Evolutionary conservation across 495 filamentous ascomycete species (phyloP), one percentile per base, ranked within the genome.

Genomic region (Lichenothelia convexa): DNA sequence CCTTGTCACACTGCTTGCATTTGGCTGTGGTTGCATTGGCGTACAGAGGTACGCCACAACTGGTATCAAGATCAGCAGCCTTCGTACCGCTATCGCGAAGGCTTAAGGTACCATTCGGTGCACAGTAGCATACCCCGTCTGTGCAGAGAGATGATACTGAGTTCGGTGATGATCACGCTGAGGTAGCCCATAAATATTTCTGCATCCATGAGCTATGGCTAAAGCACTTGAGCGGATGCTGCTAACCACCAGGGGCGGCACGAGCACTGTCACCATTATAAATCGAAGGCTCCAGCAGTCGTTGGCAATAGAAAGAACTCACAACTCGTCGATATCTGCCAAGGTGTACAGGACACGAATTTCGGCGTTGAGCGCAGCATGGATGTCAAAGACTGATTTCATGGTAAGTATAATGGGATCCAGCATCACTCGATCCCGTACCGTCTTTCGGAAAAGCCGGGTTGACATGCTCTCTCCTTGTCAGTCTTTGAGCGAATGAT

Each of bases 261-360:
- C 58, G 45, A 34, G 45, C 50, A 41, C 57, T 58, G 34, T 3
- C 5, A 39, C 35, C 4, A 22, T 16, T n/a, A 7, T 16, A 21
- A 38, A 29, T 11, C 9, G 24, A 29, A 1, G 1, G 24, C 9
- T 11, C 24, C 24, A 29, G 24, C 2, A 29, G 24, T 1, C 9
- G 9, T 13, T 9, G 9, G 15, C 15, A 9, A 29, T 29, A n/a
- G n/a, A n/a, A n/a, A n/a, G 15, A 12, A 44, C 46, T 43, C 27
- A 60, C 60, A 67, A 69, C n/a, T 68, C 61, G 48, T 76, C 73
- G 6, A 78, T 44, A 32, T 77, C 69, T 18, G 65, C 69, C 13
- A 78, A 41, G 0, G 63, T 73, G 40, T 64, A 78, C 21, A 73
- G 48, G 4, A 62, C 59, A 32, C 66, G 54, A n/a, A 50, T 40